Evolutionary conservation across 371 early-diverging fungal genomes (phyloP).

Genomic region (Vairimorpha apis): DNA sequence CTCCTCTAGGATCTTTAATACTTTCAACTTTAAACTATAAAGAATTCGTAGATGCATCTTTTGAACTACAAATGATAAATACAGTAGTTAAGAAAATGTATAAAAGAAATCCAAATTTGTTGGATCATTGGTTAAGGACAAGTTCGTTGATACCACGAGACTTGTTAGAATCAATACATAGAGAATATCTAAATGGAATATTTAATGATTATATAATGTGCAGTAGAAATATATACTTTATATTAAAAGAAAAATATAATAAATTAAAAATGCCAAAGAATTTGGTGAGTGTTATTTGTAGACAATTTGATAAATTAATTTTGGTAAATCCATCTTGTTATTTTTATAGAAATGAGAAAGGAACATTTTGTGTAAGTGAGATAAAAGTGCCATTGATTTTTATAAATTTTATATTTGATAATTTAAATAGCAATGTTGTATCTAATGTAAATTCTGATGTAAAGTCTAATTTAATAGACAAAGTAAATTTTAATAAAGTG

Average conservation of each 20-base stretch:
- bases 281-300: slow-evolving; percentile 2
- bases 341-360: slow-evolving; percentile 30
- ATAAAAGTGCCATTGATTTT: slow-evolving; percentile 22
- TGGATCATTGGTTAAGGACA: too few relatives aligned
- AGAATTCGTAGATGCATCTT: neutral
- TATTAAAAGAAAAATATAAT: slow-evolving; percentile 36
- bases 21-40: slow-evolving; percentile 52
- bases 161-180: too few relatives aligned
- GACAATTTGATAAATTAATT: slow-evolving; percentile 43
- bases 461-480: too few relatives aligned
- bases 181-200: too few relatives aligned
- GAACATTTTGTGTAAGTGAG: slow-evolving; percentile 17
- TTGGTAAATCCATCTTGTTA: slow-evolving; percentile 34
- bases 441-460: too few relatives aligned
- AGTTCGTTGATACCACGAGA: too few relatives aligned
- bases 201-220: too few relatives aligned
- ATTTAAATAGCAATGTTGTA: too few relatives aligned
- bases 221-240: too few relatives aligned
- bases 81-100: slow-evolving; percentile 41
- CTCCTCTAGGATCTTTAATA: slow-evolving; percentile 38
- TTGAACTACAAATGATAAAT: slow-evolving; percentile 26
- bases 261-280: slow-evolving; percentile 38
- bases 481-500: too few relatives aligned
- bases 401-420: too few relatives aligned
- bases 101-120: too few relatives aligned